Base-by-base conservation (phyloP, 306 rosid genomes). In the Acacia crassicarpa region DNA sequence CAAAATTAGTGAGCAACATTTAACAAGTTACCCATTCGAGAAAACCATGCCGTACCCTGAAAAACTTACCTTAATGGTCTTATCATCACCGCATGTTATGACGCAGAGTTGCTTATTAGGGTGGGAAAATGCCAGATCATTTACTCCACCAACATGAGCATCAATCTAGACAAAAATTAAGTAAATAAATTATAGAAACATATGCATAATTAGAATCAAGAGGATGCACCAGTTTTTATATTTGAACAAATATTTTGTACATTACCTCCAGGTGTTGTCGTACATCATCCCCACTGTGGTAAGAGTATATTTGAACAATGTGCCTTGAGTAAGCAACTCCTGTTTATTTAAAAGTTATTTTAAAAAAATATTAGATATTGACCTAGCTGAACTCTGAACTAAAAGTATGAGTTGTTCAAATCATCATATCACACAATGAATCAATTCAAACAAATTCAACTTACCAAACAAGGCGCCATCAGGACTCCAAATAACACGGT, bases 401-500 rank as follows among this genome's bases (percentile, higher is more conserved):
- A 53, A 27, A 76, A 49, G 80, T 41, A 67, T 61, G 63, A 70
- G 46, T 43, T 3, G 45, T 2, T 22, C 69, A 77, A 30, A 44
- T 54, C 59, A 80, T 67, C 41, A 48, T 63, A 84, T 74, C 16
- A 58, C 67, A 56, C 74, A 79, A 27, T 35, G 51, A 80, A 78
- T 30, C 41, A 76, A 84, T 54, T 82, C 3, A 61, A 80, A 73
- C 61, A 81, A 3, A 44, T 77, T 66, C 75, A 78, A 79, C 93
- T 84, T 83, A 95, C 99, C 99, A 77, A 95, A 95, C 79, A 92
- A 91, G 73, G 93, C 75, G 70, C 99, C 99, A 76, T 95, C 98
- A 25, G 99, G 98, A 82, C 99, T 93, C 99, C 99, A 95, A 75
- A 92, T 95, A 33, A 95, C 99, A 62, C 99, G 99, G 85, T 95